phyloP scores from a whole-genome alignment of 1,284 basidiomycete genomes.

The Agroathelia rolfsii region DNA sequence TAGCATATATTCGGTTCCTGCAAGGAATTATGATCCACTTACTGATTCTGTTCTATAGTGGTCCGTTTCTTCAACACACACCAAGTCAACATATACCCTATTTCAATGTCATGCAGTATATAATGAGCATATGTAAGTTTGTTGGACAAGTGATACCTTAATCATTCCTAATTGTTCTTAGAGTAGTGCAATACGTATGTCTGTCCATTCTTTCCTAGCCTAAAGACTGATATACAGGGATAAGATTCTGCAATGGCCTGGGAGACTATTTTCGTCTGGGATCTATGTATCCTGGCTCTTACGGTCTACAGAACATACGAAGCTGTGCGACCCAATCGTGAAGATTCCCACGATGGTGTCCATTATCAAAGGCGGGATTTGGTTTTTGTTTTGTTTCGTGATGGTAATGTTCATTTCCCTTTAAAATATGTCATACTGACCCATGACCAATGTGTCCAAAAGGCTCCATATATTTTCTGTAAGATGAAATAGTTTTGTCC shows the following conservation, averaged over 20 bases:
- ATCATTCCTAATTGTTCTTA: not conserved
- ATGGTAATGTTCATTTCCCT: constrained; percentile 19
- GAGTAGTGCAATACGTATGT: constrained; percentile 20
- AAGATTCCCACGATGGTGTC: no score
- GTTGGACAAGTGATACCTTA: not conserved
- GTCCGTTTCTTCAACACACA: constrained; percentile 24
- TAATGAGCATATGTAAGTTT: constrained; percentile 21
- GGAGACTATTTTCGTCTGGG: constrained; percentile 32
- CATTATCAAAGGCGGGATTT: constrained; percentile 17
- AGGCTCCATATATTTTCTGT: constrained; percentile 31
- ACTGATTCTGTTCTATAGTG: constrained; percentile 18
- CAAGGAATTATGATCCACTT: constrained; percentile 9
- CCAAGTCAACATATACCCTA: constrained; percentile 12
- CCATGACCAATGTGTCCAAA: no score
- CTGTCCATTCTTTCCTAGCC: not conserved
- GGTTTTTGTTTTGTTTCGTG: constrained; percentile 24
- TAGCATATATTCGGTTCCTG: no score
- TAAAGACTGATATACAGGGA: not conserved
- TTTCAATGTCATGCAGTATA: constrained; percentile 25
- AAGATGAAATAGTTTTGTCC: constrained; percentile 6
- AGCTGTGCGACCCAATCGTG: constrained; percentile 15
- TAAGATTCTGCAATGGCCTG: constrained; percentile 29
- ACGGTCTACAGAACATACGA: constrained; percentile 26
- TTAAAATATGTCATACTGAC: not conserved
- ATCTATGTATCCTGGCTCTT: constrained; percentile 26